phyloP scores from a whole-genome alignment of 2,329 filamentous ascomycete species.

The Microdochium nivale region DNA sequence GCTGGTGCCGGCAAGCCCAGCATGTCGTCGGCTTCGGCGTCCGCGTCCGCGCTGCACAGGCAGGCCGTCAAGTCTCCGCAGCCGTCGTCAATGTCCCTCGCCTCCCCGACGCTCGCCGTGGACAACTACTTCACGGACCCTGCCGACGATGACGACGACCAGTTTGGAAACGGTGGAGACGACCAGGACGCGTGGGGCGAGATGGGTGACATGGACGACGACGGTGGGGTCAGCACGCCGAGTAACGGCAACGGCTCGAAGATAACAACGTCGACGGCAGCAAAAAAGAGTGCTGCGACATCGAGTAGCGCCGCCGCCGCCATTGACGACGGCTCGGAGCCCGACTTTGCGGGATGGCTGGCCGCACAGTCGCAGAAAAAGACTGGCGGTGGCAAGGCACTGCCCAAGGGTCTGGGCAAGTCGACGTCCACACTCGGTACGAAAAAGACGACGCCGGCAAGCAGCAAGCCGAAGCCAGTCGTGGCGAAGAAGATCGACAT shows the following conservation, averaged over 20 bases:
- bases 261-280: slow-evolving; percentile 15
- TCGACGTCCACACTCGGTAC: slow-evolving; percentile 25
- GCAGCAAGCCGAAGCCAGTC: slow-evolving; percentile 35
- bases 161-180: too few species aligned
- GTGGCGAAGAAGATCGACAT: slow-evolving; percentile 60
- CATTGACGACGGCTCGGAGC: slow-evolving; percentile 79
- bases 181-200: slow-evolving; percentile 69
- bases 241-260: slow-evolving; percentile 29
- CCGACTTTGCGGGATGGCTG: slow-evolving; percentile 93
- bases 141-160: slow-evolving; percentile 45
- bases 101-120: slow-evolving; percentile 33
- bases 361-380: slow-evolving; percentile 78
- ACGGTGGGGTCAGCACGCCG: slow-evolving; percentile 36
- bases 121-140: slow-evolving; percentile 28
- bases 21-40: slow-evolving; percentile 31
- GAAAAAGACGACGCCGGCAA: slow-evolving; percentile 30
- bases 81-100: slow-evolving; percentile 32
- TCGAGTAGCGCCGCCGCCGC: slow-evolving; percentile 23
- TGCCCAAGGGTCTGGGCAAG: slow-evolving; percentile 68
- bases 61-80: slow-evolving; percentile 49
- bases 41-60: slow-evolving; percentile 51
- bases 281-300: slow-evolving; percentile 22
- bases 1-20: slow-evolving; percentile 16
- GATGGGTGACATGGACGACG: slow-evolving; percentile 47
- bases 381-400: slow-evolving; percentile 12